A percentile compares a stretch with the other conserved stretches of the same genome.
phyloP scores from a whole-genome alignment of 495 filamentous ascomycete species.

The Eremomyces bilateralis region DNA sequence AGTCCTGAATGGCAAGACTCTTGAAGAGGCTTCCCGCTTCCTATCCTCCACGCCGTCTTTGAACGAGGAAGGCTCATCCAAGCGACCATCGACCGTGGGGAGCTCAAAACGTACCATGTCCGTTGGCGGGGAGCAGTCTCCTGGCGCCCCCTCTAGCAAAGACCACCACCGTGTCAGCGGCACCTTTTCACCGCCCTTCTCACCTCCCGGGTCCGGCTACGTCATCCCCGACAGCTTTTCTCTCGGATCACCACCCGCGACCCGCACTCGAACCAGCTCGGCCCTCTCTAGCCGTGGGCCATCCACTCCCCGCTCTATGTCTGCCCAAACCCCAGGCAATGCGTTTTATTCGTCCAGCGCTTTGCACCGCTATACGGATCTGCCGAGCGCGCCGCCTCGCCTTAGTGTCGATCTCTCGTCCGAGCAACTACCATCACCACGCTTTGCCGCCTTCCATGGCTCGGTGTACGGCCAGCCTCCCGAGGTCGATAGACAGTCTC shows the following conservation, averaged over 20 bases:
- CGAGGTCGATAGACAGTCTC: too few species aligned
- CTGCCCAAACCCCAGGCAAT: too few species aligned
- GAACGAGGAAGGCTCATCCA: too few species aligned
- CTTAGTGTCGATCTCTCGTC: too few species aligned
- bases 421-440: too few species aligned
- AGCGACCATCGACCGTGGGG: slow-evolving; percentile 12
- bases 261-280: slow-evolving; percentile 5
- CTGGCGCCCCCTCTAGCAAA: too few species aligned
- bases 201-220: slow-evolving; percentile 24
- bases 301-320: slow-evolving; percentile 5
- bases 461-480: too few species aligned
- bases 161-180: too few species aligned
- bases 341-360: too few species aligned
- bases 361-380: too few species aligned
- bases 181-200: slow-evolving; percentile 12
- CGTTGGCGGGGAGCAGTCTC: slow-evolving; percentile 14
- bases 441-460: too few species aligned
- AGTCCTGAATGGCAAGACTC: slow-evolving; percentile 35
- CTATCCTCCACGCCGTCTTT: slow-evolving; percentile 29
- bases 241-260: slow-evolving; percentile 4
- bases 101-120: slow-evolving; percentile 16
- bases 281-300: slow-evolving; percentile 7
- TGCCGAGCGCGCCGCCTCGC: too few species aligned
- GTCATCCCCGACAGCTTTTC: neutral
- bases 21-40: slow-evolving; percentile 31